Evolutionary conservation across 345 rosid genomes (phyloP), one percentile per base, ranked within the genome.

Genomic region (Streptanthus diversifolius): DNA sequence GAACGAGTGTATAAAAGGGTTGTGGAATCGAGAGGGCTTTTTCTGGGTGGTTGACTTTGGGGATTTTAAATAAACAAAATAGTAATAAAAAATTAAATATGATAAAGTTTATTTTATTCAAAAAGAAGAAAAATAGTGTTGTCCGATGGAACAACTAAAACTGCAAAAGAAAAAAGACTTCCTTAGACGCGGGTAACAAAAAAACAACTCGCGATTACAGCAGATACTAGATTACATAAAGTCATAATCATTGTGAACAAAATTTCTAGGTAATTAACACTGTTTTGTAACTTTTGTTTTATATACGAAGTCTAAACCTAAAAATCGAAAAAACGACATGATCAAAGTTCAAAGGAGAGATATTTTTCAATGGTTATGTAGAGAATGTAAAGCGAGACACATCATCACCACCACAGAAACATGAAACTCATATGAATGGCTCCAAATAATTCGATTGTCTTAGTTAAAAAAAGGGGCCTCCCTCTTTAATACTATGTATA

Each of bases 401-500:
- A 35, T 63, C 75, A 73, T 73, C 71, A 55, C 29, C 29, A 54
- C 74, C 74, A 63, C 66, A 70, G 2, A 76, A 69, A 62, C 80
- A 76, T 58, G 71, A 76, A 63, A 55, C 21, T 55, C 75, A 76
- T 76, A 70, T 70, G 80, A 76, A 76, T 63, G 80, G 80, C 60
- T 70, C 37, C 74, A 70, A 70, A 76, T 47, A 55, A 69, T 70
- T 63, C 54, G 61, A 63, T 55, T 7, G 70, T 69, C 79, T 43
- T 30, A 13, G 39, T 62, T 44, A 15, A 45, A 14, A 66, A 36
- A 5, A n/a, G 10, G 37, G 79, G 9, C 51, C 52, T 44, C 68
- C 72, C 43, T 69, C 58, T 68, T 75, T 53, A 75, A 75, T 68
- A n/a, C n/a, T n/a, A 61, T 6, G 56, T 51, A 1, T n/a, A 19